phyloP scores from a whole-genome alignment of 257 asterid species.

The Penstemon davidsonii region DNA sequence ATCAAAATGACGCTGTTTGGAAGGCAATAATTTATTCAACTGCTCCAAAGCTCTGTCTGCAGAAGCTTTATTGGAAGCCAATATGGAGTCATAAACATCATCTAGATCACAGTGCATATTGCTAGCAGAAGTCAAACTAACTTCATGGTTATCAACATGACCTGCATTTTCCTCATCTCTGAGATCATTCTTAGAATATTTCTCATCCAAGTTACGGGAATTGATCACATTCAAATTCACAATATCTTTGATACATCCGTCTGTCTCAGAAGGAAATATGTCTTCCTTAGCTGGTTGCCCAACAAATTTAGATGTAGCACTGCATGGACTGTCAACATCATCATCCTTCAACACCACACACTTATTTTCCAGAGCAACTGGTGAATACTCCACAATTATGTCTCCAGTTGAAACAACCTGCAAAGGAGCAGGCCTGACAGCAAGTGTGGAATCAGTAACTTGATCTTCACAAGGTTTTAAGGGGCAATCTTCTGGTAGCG shows the following conservation, averaged over 20 bases:
- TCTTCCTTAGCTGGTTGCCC: constrained; percentile 43
- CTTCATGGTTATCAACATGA: constrained; percentile 34
- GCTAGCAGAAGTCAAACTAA: constrained; percentile 28
- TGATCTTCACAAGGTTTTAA: constrained; percentile 48
- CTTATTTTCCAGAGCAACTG: constrained; percentile 36
- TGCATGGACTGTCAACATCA: constrained; percentile 79
- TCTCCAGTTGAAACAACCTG: constrained; percentile 43
- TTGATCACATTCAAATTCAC: constrained; percentile 30
- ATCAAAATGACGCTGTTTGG: constrained; percentile 41
- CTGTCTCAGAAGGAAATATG: constrained; percentile 28
- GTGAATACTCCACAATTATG: constrained; percentile 31
- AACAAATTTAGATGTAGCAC: constrained; percentile 69
- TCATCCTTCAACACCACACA: constrained; percentile 43
- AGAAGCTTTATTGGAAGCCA: constrained; percentile 60
- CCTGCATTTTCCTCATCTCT: constrained; percentile 35
- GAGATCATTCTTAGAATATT: constrained; percentile 31
- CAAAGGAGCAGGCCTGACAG: constrained; percentile 40
- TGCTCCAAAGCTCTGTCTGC: constrained; percentile 51
- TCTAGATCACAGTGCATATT: constrained; percentile 30
- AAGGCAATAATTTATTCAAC: constrained; percentile 59
- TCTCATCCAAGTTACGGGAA: constrained; percentile 32
- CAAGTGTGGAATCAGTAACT: constrained; percentile 30
- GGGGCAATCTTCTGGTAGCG: constrained; percentile 42
- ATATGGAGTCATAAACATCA: constrained; percentile 45
- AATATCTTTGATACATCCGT: constrained; percentile 29